A percentile compares a stretch with the other conserved stretches of the same genome.
Conservation (phyloP, 345 rosid genomes). For the Lenwebbia sp. region DNA sequence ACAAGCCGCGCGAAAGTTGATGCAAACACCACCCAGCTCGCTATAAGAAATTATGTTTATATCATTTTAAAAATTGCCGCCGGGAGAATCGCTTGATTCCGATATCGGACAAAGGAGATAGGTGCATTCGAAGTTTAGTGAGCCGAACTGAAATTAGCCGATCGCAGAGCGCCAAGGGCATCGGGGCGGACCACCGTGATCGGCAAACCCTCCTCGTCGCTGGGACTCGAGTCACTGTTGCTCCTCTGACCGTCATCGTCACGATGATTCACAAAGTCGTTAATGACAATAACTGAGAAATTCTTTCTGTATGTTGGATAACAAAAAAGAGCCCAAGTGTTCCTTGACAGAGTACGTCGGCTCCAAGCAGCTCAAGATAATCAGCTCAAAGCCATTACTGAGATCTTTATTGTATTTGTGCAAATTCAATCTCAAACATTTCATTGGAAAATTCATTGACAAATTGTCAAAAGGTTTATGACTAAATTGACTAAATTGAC, state of each 20-base stretch:
- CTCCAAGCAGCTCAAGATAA: background rate
- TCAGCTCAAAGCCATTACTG: background rate
- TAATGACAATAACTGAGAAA: background rate
- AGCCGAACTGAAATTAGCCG: background rate
- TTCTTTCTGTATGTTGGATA: background rate
- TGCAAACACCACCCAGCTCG: too few species aligned
- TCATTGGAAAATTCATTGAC: too few species aligned
- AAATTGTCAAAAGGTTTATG: too few species aligned
- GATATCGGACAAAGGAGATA: too few species aligned
- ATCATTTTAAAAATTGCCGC: too few species aligned
- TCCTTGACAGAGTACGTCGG: background rate
- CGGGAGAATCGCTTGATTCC: too few species aligned
- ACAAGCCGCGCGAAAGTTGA: too few species aligned
- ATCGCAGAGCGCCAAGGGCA: fast-evolving
- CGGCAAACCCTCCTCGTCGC: background rate
- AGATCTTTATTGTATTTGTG: too few species aligned
- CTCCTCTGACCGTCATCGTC: background rate
- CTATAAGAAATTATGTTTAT: too few species aligned
- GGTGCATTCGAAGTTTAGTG: background rate
- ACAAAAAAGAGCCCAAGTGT: background rate
- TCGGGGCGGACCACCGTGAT: background rate
- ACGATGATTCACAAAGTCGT: background rate
- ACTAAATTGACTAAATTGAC: too few species aligned
- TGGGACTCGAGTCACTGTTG: too few species aligned
- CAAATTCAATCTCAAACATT: too few species aligned